Base-by-base conservation (phyloP, 371 early-diverging fungal genomes). In the Mortierella sp. region DNA sequence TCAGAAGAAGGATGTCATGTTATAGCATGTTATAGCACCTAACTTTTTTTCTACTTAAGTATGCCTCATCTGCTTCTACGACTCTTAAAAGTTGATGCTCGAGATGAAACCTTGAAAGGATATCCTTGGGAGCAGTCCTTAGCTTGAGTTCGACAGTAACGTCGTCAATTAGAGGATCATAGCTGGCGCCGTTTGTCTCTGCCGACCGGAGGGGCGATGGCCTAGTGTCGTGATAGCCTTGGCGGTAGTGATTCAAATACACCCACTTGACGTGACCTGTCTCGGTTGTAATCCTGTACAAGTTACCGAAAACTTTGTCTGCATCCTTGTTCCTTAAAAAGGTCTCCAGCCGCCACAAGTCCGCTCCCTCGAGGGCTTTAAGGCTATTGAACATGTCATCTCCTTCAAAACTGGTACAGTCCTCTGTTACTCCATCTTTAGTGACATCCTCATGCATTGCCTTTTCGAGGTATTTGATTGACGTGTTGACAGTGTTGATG, bases 191-290 rank as follows among this genome's bases (percentile, higher is more conserved):
- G 45, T 44, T 48, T 3, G n/a, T 48, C 26, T 72, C 34, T 4
- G 75, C 28, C 1, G 54, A 28, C 28, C 71, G 58, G 28, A 50
- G 31, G 48, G 75, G 71, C n/a, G 71, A 26, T 38, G 44, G 28
- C 58, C 70, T 60, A 0, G 68, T 38, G 9, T 75, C 72, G n/a
- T 57, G 58, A 28, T 80, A 80, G 13, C 50, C 38, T 4, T 57
- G 16, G 6, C 50, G 45, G 26, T 70, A 74, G 28, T 79, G 80
- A 7, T 71, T 52, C 31, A 74, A 50, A 58, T 75, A 79, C n/a
- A 79, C 80, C 75, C 80, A 79, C 42, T 79, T 74, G 70, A 79
- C 80, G 19, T 79, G 80, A 42, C 80, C 80, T 21, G 47, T 8
- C 0, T 57, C 28, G 3, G 75, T 79, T 16, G 74, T 70, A 38